A percentile compares a stretch with the other conserved stretches of the same genome.
Conservation (phyloP, 257 asterid genomes). For the Ehretia macrophylla region DNA sequence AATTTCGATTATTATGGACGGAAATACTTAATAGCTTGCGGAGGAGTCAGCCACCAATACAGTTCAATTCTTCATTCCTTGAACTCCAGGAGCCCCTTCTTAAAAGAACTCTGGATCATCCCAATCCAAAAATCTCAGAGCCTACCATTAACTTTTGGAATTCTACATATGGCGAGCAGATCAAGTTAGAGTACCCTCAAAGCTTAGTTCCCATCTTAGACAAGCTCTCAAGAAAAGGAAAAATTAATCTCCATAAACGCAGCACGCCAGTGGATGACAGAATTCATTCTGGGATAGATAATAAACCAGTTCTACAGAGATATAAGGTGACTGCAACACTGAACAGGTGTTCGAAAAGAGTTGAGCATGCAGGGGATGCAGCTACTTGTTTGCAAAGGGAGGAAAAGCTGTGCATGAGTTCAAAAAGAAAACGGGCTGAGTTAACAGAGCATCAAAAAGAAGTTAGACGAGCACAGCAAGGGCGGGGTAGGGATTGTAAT, state of each 20-base stretch:
- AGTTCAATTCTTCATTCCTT: slow-evolving; percentile 56
- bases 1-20: slow-evolving; percentile 51
- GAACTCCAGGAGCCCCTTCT: slow-evolving; percentile 52
- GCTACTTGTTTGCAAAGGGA: slow-evolving; percentile 10
- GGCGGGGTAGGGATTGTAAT: slow-evolving; percentile 51
- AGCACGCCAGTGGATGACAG: slow-evolving; percentile 5
- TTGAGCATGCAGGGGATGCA: slow-evolving; percentile 37
- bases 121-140: slow-evolving; percentile 48
- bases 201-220: slow-evolving; percentile 51
- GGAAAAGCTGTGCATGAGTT: slow-evolving; percentile 14
- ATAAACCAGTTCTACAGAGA: slow-evolving; percentile 18
- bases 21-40: slow-evolving; percentile 46
- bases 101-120: slow-evolving; percentile 60
- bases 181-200: slow-evolving; percentile 58
- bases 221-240: slow-evolving; percentile 60
- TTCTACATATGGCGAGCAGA: slow-evolving; percentile 54
- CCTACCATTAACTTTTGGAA: slow-evolving; percentile 66
- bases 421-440: slow-evolving; percentile 47
- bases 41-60: slow-evolving; percentile 44
- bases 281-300: slow-evolving; percentile 7
- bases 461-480: slow-evolving; percentile 80
- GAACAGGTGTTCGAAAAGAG: slow-evolving; percentile 65
- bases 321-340: slow-evolving; percentile 28
- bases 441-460: slow-evolving; percentile 80
- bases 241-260: slow-evolving; percentile 43